Evolutionary conservation across 768 basidiomycete species (phyloP).

Genomic region (Mycena rebaudengoi): DNA sequence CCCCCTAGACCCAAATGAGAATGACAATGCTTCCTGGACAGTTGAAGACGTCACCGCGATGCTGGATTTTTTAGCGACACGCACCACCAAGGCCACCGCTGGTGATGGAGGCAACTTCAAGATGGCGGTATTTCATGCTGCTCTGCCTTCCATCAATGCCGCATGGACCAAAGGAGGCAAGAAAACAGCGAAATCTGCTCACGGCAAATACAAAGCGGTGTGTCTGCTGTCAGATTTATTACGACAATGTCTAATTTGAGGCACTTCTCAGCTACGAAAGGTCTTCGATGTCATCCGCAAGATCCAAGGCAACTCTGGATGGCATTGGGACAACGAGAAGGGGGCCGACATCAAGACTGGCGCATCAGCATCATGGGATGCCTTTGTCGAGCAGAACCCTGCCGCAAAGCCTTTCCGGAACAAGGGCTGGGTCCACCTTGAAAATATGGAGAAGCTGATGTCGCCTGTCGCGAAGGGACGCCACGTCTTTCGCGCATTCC

Average conservation of each 20-base stretch:
- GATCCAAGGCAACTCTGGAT: too few relatives aligned
- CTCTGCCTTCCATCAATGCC: neutral
- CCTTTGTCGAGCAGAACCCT: constrained; percentile 31
- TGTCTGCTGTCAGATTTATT: neutral
- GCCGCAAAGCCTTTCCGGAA: constrained; percentile 33
- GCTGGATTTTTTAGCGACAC: neutral
- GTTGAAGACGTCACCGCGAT: neutral
- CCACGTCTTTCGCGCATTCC: constrained; percentile 14
- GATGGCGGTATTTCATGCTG: neutral
- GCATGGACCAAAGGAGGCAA: neutral
- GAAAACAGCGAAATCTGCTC: neutral
- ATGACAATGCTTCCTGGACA: neutral
- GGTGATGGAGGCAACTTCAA: neutral
- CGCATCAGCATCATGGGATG: constrained; percentile 23
- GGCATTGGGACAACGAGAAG: neutral
- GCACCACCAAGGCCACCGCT: neutral
- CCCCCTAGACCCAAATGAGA: too few relatives aligned
- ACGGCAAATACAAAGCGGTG: neutral
- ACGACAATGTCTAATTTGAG: neutral
- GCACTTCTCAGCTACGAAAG: neutral
- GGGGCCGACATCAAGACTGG: neutral
- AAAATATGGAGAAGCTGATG: constrained; percentile 12
- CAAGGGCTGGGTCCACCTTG: constrained; percentile 30
- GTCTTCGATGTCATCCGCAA: neutral
- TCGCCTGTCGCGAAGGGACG: constrained; percentile 10